These are phyloP conservation scores for Sphenostylis stenocarpa DNA, from an alignment of 306 rosid species.

Conservation along the genomic window DNA sequence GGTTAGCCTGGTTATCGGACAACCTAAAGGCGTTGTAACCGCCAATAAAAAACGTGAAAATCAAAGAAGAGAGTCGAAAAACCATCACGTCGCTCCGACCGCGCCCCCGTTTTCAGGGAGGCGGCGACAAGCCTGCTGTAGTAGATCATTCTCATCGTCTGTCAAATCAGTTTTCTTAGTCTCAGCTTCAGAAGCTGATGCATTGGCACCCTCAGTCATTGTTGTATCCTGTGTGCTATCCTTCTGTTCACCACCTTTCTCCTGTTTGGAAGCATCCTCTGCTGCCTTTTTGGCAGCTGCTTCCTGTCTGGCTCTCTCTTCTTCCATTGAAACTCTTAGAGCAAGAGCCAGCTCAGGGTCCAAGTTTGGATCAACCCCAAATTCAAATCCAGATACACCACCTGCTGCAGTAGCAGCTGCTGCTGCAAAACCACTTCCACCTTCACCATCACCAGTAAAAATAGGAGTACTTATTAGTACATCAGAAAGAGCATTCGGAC, in stretches of 20 bases:
- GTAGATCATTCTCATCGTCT: too few relatives aligned
- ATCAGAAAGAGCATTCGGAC: conserved; percentile 50
- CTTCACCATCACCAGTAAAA: conserved; percentile 98
- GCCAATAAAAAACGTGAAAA: too few relatives aligned
- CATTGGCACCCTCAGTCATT: conserved; percentile 72
- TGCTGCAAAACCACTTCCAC: conserved; percentile 93
- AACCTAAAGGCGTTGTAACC: too few relatives aligned
- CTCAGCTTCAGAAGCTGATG: conserved; percentile 60
- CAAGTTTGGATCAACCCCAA: conserved; percentile 98
- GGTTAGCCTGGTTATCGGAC: too few relatives aligned
- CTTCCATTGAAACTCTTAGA: conserved; percentile 99
- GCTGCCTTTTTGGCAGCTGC: conserved; percentile 99
- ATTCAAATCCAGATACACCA: conserved; percentile 89
- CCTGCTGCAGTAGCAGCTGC: conserved; percentile 94
- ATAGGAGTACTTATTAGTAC: conserved; percentile 79
- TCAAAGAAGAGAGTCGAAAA: too few relatives aligned
- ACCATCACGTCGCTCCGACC: too few relatives aligned
- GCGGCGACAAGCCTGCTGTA: too few relatives aligned
- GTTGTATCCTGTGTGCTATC: conserved; percentile 85
- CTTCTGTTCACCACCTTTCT: conserved; percentile 70
- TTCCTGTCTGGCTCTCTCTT: conserved; percentile 99
- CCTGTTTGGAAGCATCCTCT: conserved; percentile 78
- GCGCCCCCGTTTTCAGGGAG: too few relatives aligned
- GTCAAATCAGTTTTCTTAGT: conserved; percentile 70
- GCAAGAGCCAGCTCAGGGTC: conserved; percentile 99